These are phyloP conservation scores for Graphilbum sp. DNA, from an alignment of 2,329 filamentous ascomycete species.

Conservation along the genomic window DNA sequence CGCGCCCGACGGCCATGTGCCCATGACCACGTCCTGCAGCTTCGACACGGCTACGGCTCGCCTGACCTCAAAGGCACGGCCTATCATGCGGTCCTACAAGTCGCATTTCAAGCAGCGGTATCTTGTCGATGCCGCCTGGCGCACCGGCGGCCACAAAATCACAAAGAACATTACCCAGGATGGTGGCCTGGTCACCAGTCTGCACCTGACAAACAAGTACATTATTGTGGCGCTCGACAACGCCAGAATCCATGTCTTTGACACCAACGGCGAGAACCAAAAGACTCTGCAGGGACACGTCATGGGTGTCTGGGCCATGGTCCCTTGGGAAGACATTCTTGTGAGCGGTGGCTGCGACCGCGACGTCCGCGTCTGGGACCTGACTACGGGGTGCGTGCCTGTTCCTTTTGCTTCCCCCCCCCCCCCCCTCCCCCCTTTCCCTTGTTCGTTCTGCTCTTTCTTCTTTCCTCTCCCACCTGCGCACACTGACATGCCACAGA, in stretches of 20 bases:
- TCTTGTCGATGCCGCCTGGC: conserved; percentile 93
- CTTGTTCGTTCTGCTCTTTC: too few species aligned
- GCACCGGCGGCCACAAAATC: conserved; percentile 71
- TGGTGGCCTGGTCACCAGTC: conserved; percentile 87
- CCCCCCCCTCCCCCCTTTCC: too few species aligned
- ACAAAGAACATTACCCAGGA: conserved; percentile 87
- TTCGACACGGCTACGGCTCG: conserved; percentile 33
- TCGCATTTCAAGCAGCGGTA: conserved; percentile 97
- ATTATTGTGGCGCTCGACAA: conserved; percentile 97
- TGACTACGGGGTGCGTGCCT: conserved; percentile 63
- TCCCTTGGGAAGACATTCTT: conserved; percentile 87
- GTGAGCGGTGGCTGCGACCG: conserved; percentile 94
- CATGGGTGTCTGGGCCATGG: conserved; percentile 99
- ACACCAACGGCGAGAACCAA: conserved; percentile 74
- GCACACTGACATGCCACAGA: conserved; percentile 27
- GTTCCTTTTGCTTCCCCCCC: neutral
- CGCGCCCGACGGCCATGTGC: conserved; percentile 18
- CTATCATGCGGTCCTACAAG: conserved; percentile 70
- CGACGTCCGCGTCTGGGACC: conserved; percentile 93
- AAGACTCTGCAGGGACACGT: conserved; percentile 88
- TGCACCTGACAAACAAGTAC: conserved; percentile 88
- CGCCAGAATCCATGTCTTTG: conserved; percentile 95
- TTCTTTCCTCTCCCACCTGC: too few species aligned
- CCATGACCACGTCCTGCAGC: conserved; percentile 29
- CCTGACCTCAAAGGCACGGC: conserved; percentile 22